Conservation (phyloP, 202 grass and related monocot genomes). For the Panicum virgatum region DNA sequence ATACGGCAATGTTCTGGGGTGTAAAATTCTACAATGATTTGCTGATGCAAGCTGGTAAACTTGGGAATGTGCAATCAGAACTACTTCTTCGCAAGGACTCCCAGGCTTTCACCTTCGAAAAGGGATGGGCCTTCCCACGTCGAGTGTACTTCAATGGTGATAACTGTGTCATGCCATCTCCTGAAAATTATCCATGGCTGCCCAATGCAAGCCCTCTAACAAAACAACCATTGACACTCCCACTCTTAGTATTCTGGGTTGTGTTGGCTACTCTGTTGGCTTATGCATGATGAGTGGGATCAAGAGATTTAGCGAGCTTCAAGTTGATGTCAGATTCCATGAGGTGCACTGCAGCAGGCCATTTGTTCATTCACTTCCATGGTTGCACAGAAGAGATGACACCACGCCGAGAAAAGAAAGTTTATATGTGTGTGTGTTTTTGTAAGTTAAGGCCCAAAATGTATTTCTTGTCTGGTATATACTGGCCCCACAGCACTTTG, state of each 20-base stretch:
- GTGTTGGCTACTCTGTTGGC: slow-evolving; percentile 63
- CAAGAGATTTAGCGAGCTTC: slow-evolving; percentile 21
- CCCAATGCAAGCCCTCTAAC: slow-evolving; percentile 69
- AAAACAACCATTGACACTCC: slow-evolving; percentile 52
- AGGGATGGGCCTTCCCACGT: slow-evolving; percentile 93
- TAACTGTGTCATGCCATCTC: slow-evolving; percentile 93
- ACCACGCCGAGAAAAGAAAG: slow-evolving; percentile 7
- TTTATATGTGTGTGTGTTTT: slow-evolving; percentile 39
- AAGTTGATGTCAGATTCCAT: slow-evolving; percentile 41
- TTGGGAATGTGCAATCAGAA: slow-evolving; percentile 89
- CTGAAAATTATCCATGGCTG: slow-evolving; percentile 87
- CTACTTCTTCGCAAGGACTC: slow-evolving; percentile 84
- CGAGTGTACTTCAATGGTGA: slow-evolving; percentile 95
- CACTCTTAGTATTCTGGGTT: slow-evolving; percentile 57
- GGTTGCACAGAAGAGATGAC: slow-evolving; percentile 42
- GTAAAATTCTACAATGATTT: slow-evolving; percentile 99
- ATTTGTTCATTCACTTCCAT: slow-evolving; percentile 47
- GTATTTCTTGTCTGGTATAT: slow-evolving; percentile 70
- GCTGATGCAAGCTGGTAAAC: slow-evolving; percentile 83
- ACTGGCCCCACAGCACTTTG: slow-evolving; percentile 42
- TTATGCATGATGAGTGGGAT: slow-evolving; percentile 49
- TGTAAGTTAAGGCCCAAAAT: slow-evolving; percentile 48
- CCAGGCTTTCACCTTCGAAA: slow-evolving; percentile 70
- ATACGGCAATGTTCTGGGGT: slow-evolving; percentile 99
- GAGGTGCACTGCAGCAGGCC: slow-evolving; percentile 32